Base-by-base conservation (phyloP, 257 asterid species). In the Salvia splendens region DNA sequence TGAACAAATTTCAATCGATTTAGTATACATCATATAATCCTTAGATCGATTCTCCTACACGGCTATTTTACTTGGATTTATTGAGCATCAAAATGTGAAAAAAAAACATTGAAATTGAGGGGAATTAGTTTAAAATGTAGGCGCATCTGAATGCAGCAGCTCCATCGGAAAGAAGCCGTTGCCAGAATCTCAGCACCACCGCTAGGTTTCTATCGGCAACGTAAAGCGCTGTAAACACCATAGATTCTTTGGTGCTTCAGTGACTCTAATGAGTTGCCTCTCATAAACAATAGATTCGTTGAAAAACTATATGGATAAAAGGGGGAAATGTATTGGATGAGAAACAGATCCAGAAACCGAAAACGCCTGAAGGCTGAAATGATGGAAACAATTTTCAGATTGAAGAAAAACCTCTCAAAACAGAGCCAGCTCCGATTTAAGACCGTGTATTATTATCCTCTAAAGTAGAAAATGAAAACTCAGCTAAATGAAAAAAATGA, bases 181-280 rank as follows among this genome's bases (percentile, higher is more conserved):
- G 55, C 4, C 12, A 15, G 11, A 49, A 49, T 49, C 55, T 48
- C 53, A 48, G 24, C 53, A 14, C 53, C 20, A 47, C 52, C 52
- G 20, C 5, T 5, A 48, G 9, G 3, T 48, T 48, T 48, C 10
- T 48, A 5, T 48, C 53, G 53, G 53, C 53, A 48, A 48, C 53
- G 53, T 48, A 48, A 48, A 48, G 53, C 53, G 53, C 53, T 48
- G 53, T 48, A 48, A 48, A 48, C 53, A 48, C 53, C 28, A 48
- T 48, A n/a, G 10, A 48, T n/a, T n/a, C 2, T 48, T 48, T 48
- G 7, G 53, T 14, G 53, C 24, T 4, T 48, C 53, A 48, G 53
- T 48, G 24, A 48, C 53, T 48, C 53, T 48, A 48, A 48, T 48
- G 53, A 71, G 84, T 86, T 80, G 86, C 86, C 86, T 63, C 7